Evolutionary conservation across 78 protist species (phyloP).

Genomic region (Dictyostelium brefeldianum): DNA sequence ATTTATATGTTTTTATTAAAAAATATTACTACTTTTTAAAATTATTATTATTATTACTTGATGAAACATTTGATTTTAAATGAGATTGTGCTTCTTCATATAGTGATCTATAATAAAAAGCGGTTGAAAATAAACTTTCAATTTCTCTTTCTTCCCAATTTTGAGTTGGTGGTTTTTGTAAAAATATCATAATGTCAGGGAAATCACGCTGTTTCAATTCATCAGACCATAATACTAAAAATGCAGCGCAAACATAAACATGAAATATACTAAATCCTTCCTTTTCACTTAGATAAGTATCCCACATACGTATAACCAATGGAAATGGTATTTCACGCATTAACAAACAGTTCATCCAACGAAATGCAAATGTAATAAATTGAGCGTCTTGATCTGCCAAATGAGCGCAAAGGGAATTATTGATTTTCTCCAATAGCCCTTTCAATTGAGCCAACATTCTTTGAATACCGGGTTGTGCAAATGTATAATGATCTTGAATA

Average conservation of each 20-base stretch:
- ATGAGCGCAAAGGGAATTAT: constrained; percentile 82
- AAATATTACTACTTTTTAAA: constrained; percentile 3
- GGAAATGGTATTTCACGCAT: constrained; percentile 93
- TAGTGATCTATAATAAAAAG: constrained; percentile 48
- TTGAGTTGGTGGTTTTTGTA: constrained; percentile 94
- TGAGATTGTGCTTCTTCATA: constrained; percentile 73
- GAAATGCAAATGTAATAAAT: constrained; percentile 95
- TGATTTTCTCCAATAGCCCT: constrained; percentile 82
- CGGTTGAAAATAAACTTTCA: constrained; percentile 85
- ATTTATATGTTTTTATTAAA: background rate
- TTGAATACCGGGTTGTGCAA: constrained; percentile 96
- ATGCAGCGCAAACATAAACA: constrained; percentile 97
- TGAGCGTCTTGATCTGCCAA: constrained; percentile 80
- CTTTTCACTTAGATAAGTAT: constrained; percentile 90
- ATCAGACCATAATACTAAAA: constrained; percentile 86
- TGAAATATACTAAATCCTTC: constrained; percentile 87
- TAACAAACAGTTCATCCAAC: constrained; percentile 99
- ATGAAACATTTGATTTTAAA: constrained; percentile 38
- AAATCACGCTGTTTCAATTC: constrained; percentile 87
- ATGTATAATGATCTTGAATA: constrained; percentile 96
- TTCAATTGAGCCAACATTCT: constrained; percentile 82
- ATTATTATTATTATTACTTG: constrained; percentile 20
- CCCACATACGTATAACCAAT: constrained; percentile 90
- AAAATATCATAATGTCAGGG: constrained; percentile 84
- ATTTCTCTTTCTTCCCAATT: constrained; percentile 91